These are phyloP conservation scores for Fonsecaea monophora DNA, from an alignment of 2,329 filamentous ascomycete genomes.

Conservation along the genomic window DNA sequence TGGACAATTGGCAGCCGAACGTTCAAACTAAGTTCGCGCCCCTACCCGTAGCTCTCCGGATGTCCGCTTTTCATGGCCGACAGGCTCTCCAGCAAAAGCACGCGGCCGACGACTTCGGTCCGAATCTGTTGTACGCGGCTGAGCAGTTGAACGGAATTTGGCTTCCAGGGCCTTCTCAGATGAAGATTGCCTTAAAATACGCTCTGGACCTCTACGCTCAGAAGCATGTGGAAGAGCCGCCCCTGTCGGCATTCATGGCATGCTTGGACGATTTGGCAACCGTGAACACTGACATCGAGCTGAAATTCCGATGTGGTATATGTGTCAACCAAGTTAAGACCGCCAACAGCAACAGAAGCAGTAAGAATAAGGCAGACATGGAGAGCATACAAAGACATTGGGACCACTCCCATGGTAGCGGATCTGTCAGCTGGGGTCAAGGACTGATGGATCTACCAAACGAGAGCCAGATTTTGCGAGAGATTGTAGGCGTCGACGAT, in stretches of 20 bases:
- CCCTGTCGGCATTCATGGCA: constrained; percentile 17
- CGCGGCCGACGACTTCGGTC: constrained; percentile 35
- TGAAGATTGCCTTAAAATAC: constrained; percentile 42
- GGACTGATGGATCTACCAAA: constrained; percentile 37
- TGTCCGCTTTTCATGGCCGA: constrained; percentile 39
- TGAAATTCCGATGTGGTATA: constrained; percentile 36
- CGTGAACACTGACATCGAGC: constrained; percentile 31
- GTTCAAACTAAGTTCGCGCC: constrained; percentile 32
- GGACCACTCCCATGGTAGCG: constrained; percentile 30
- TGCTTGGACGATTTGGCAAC: constrained; percentile 23
- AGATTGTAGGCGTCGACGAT: constrained; percentile 30
- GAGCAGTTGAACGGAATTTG: constrained; percentile 34
- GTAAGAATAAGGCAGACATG: constrained; percentile 28
- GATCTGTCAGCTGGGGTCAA: constrained; percentile 20
- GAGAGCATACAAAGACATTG: constrained; percentile 35
- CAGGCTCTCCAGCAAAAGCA: constrained; percentile 18
- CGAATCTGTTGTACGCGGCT: constrained; percentile 40
- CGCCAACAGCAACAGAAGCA: constrained; percentile 2
- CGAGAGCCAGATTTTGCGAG: constrained; percentile 34
- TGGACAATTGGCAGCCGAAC: constrained; percentile 42
- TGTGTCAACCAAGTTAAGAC: constrained; percentile 29
- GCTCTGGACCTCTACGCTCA: constrained; percentile 33
- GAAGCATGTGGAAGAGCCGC: constrained; percentile 7
- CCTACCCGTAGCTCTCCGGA: constrained; percentile 9
- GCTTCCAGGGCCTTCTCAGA: constrained; percentile 37